Evolutionary conservation across 148 eudicot genomes (phyloP), one percentile per base, ranked within the genome.

Genomic region (Tetragonia tetragonoides): DNA sequence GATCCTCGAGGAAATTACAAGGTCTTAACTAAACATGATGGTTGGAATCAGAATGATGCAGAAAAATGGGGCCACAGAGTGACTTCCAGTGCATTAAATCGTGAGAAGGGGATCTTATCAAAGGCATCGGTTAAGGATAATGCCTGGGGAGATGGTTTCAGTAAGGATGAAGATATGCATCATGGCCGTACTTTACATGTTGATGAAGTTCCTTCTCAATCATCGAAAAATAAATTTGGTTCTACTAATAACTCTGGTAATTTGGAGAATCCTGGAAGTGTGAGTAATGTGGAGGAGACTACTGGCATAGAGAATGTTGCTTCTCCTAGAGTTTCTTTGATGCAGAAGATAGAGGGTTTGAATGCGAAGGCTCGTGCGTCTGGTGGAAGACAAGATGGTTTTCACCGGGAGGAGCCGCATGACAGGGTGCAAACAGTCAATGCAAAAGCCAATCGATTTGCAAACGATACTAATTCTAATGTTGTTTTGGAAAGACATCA

Each of bases 281-380:
- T 66, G 63, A 76, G 71, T 46, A 81, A 77, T 72, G 80, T 39
- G 47, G 81, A 83, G 66, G 78, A 80, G 80, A 70, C 73, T 74
- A 76, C 72, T 71, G 84, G 65, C 57, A 81, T 72, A 39, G 92
- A 83, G 39, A 77, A 65, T 81, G 82, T 46, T 34, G 72, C 83
- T 84, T 46, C 81, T 70, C 80, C 84, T 28, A 86, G 81, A 76
- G 90, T 88, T 24, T 85, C 81, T 18, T 79, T 96, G 85, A 88
- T 96, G 68, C 89, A 89, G 78, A 93, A 90, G 75, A 88, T 96
- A 69, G 99, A 91, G 75, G 91, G 89, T 76, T 81, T 91, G 68
- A 96, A 96, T 91, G 97, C 90, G 14, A 93, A 93, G 88, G 83
- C 83, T 10, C 90, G 97, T 65, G 85, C 84, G 72, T 84, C 91